Base-by-base conservation (phyloP, 768 basidiomycete species). In the Tylopilus balloui region DNA sequence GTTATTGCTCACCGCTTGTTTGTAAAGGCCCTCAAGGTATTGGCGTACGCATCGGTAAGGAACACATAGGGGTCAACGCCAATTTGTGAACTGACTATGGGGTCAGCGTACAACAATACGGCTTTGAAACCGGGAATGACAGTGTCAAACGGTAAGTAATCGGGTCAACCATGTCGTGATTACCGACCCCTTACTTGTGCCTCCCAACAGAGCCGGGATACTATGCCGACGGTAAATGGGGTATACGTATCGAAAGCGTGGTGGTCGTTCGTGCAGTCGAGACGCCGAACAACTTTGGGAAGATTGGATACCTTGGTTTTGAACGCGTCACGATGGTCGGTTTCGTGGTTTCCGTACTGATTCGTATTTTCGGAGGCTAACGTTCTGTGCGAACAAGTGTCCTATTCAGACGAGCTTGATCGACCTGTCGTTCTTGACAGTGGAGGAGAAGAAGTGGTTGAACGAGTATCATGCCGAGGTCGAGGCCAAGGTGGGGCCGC, bases 231-330 rank as follows among this genome's bases (percentile, higher is more conserved):
- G 95, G 93, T 2, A 72, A 76, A 38, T 98, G 85, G 60, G 95
- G 94, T 2, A 92, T 98, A 58, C 84, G 96, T 4, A 90, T 95
- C 58, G 95, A 99, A 70, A 92, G 81, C 66, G 77, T 97, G 36
- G 81, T 93, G 19, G 72, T 95, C 17, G 87, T 95, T 4, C 76
- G 78, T 42, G 77, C 83, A 37, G 84, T 69, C 10, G 66, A 84
- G 45, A 92, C 91, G 1, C 79, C 82, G 47, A 78, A 91, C 61
- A 77, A 79, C 54, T 98, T 94, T 63, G 92, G 89, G 1, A 78
- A 84, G 24, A 80, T 81, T 17, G 89, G 86, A 2, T 98, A 83
- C 68, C 76, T 96, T 25, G 78, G 82, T 3, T 88, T 95, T 53
- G 95, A 97, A 68, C 74, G 78, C 47, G 75, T 98, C 48, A 97